phyloP scores from a whole-genome alignment of 2,329 filamentous ascomycete genomes.

The Daldinia eschscholtzii region DNA sequence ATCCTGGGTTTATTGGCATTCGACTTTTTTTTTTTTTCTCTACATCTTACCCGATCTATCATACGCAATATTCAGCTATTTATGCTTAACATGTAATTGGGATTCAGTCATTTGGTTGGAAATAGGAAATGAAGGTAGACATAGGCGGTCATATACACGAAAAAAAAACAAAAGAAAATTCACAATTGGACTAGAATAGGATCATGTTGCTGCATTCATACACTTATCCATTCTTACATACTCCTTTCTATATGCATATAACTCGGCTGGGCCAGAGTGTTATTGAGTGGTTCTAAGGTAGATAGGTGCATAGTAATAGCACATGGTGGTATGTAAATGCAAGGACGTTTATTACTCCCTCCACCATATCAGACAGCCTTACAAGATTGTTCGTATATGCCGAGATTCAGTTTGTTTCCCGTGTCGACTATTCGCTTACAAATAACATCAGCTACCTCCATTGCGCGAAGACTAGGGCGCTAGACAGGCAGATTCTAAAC shows the following conservation, averaged over 20 bases:
- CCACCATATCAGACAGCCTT: not conserved
- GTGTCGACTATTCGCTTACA: not conserved
- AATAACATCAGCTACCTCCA: not conserved
- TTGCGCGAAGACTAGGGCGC: not conserved
- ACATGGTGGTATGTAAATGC: slow-evolving; percentile 3
- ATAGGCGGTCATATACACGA: slow-evolving; percentile 36
- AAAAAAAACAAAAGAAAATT: slow-evolving; percentile 30
- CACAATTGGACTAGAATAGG: slow-evolving; percentile 31
- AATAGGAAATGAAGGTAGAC: slow-evolving; percentile 17
- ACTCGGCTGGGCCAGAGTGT: not conserved
- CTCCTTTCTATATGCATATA: not conserved
- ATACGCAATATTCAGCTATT: slow-evolving; percentile 15
- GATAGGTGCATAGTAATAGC: slow-evolving; percentile 13
- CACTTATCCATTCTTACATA: slow-evolving; percentile 8
- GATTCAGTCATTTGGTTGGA: slow-evolving; percentile 15
- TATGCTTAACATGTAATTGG: slow-evolving; percentile 32
- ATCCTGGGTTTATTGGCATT: slow-evolving; percentile 33
- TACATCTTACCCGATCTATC: slow-evolving; percentile 23
- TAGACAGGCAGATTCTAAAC: not conserved
- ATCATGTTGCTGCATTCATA: slow-evolving; percentile 12
- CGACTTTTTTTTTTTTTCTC: not conserved
- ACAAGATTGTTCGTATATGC: not conserved
- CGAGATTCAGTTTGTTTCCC: not conserved
- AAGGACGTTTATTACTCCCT: slow-evolving; percentile 6
- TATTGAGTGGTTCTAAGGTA: not conserved